Conservation (phyloP, 2,329 filamentous ascomycete species). For the Elsinoe australis region DNA sequence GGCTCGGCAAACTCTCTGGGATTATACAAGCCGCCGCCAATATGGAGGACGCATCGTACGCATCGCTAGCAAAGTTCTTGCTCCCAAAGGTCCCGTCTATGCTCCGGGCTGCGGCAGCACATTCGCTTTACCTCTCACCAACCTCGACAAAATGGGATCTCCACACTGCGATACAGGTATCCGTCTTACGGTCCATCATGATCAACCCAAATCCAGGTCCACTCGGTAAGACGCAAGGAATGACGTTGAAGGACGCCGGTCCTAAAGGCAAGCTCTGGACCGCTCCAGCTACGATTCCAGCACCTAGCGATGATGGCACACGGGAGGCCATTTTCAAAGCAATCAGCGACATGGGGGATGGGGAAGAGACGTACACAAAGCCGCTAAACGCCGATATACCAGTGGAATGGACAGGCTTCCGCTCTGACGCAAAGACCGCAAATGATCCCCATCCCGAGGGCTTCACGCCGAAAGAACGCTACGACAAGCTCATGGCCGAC, state of each 20-base stretch:
- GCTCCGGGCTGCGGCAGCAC: constrained; percentile 53
- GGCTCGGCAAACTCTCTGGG: too few relatives aligned
- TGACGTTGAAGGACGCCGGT: constrained; percentile 55
- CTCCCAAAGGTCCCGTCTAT: constrained; percentile 55
- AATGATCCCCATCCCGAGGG: constrained; percentile 42
- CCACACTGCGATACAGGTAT: constrained; percentile 63
- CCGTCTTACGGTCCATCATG: constrained; percentile 61
- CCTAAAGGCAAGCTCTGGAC: constrained; percentile 80
- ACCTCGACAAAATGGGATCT: constrained; percentile 72
- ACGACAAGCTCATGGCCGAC: constrained; percentile 59
- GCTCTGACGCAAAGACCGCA: constrained; percentile 46
- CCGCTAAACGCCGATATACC: constrained; percentile 53
- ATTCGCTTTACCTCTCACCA: constrained; percentile 60
- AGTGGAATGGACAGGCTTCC: constrained; percentile 70
- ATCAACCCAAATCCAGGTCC: constrained; percentile 39
- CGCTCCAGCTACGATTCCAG: constrained; percentile 57
- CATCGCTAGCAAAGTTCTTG: constrained; percentile 32
- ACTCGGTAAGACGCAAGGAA: constrained; percentile 55
- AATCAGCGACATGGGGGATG: constrained; percentile 48
- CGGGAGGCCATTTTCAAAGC: constrained; percentile 52
- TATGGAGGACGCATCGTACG: constrained; percentile 23
- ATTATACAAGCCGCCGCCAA: too few relatives aligned
- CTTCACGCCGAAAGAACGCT: constrained; percentile 58
- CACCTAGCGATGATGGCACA: constrained; percentile 43
- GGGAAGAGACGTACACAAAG: constrained; percentile 34